Conservation (phyloP, 441 rosid genomes). For the Aleurites moluccanus region DNA sequence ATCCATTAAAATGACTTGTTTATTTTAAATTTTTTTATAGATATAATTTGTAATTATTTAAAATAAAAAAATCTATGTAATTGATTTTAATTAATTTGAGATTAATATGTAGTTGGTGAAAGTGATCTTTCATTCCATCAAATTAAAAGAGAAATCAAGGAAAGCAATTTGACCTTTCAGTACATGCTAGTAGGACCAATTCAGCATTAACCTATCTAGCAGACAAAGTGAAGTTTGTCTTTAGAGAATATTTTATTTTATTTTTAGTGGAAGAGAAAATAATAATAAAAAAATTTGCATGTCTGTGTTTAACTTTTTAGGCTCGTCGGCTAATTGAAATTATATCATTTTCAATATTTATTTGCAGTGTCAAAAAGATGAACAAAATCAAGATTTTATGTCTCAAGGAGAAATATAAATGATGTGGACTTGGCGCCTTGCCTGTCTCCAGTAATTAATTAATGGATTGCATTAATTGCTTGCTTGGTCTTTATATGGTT, state of each 20-base stretch:
- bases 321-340: background rate
- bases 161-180: too few relatives aligned
- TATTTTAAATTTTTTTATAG: too few relatives aligned
- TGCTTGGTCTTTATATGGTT: background rate
- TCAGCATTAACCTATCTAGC: background rate
- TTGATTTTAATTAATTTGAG: too few relatives aligned
- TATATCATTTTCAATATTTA: slow-evolving; percentile 3
- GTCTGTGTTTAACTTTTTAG: background rate
- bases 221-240: background rate
- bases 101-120: too few relatives aligned
- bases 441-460: background rate
- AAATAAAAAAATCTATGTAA: too few relatives aligned
- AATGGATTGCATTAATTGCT: background rate
- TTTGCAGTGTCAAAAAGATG: background rate
- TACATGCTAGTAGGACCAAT: background rate
- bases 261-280: too few relatives aligned
- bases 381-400: background rate
- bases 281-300: background rate
- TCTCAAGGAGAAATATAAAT: background rate
- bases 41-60: too few relatives aligned
- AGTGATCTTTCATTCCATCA: background rate
- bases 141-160: too few relatives aligned
- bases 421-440: background rate
- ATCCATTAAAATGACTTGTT: too few relatives aligned
- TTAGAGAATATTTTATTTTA: too few relatives aligned